These are phyloP conservation scores for Lepraria neglecta DNA, from an alignment of 495 filamentous ascomycete species.

Conservation along the genomic window DNA sequence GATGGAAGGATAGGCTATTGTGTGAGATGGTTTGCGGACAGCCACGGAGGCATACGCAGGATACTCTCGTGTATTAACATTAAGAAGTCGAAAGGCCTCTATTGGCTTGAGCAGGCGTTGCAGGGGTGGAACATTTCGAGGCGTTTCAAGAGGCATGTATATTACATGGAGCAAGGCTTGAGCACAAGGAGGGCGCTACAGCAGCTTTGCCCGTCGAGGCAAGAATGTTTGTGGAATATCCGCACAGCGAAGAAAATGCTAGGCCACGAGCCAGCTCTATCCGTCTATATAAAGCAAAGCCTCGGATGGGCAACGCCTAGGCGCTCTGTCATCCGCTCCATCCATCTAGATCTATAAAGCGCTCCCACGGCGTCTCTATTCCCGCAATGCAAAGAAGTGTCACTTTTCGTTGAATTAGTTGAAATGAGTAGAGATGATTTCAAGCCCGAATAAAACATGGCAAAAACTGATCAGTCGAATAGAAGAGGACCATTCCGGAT, in stretches of 20 bases:
- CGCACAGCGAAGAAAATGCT: not conserved
- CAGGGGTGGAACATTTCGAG: not conserved
- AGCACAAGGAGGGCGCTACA: too few relatives aligned
- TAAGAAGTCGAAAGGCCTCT: too few relatives aligned
- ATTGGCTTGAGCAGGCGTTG: not conserved
- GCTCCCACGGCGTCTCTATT: not conserved
- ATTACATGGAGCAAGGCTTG: too few relatives aligned
- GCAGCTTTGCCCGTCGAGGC: not conserved
- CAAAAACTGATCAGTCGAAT: not conserved
- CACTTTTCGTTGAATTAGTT: not conserved
- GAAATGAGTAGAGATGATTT: constrained; percentile 14
- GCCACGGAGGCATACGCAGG: not conserved
- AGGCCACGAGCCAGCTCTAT: not conserved
- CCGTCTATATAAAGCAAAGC: constrained; percentile 12
- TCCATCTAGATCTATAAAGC: constrained; percentile 3
- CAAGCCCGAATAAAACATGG: not conserved
- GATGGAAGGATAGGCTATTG: not conserved
- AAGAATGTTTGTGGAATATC: not conserved
- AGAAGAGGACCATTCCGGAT: not conserved
- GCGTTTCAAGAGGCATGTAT: not conserved
- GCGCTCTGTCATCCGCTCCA: constrained; percentile 5
- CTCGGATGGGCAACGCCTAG: constrained; percentile 5
- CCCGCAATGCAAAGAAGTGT: not conserved
- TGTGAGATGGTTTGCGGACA: not conserved
- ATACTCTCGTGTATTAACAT: too few relatives aligned